phyloP scores from a whole-genome alignment of 495 filamentous ascomycete genomes.

The Penicillium egyptiacum region DNA sequence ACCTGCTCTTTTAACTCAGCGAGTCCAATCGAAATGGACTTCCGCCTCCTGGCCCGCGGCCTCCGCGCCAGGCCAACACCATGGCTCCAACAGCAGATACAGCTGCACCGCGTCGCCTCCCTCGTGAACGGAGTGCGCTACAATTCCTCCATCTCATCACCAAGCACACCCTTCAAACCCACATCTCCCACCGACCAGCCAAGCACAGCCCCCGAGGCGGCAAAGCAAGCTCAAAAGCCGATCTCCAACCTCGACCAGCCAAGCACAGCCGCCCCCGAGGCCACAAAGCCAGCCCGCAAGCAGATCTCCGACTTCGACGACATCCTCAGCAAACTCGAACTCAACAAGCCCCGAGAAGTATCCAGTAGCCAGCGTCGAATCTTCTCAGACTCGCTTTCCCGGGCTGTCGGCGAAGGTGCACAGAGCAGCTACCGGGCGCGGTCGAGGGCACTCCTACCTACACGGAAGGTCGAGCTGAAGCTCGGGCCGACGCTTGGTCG shows the following conservation, averaged over 20 bases:
- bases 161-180: background rate
- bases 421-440: background rate
- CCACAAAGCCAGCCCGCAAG: background rate
- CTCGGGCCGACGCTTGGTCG: constrained; percentile 45
- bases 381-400: constrained; percentile 25
- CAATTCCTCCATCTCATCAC: constrained; percentile 26
- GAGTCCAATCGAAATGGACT: constrained; percentile 33
- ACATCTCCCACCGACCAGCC: constrained; percentile 11
- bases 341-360: constrained; percentile 30
- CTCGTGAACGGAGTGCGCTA: constrained; percentile 26
- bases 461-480: constrained; percentile 36
- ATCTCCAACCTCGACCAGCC: background rate
- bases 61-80: constrained; percentile 39
- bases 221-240: constrained; percentile 7
- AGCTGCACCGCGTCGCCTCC: constrained; percentile 16
- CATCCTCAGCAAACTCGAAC: constrained; percentile 40
- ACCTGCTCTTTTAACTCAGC: constrained; percentile 2
- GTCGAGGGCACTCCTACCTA: constrained; percentile 8
- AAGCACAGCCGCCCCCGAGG: constrained; percentile 6
- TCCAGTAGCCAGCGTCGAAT: constrained; percentile 9
- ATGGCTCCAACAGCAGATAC: constrained; percentile 25
- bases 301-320: constrained; percentile 34
- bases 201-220: constrained; percentile 7
- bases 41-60: constrained; percentile 35
- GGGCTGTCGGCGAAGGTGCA: constrained; percentile 20